phyloP scores from a whole-genome alignment of 2,329 filamentous ascomycete genomes.

The Corynespora cassiicola region DNA sequence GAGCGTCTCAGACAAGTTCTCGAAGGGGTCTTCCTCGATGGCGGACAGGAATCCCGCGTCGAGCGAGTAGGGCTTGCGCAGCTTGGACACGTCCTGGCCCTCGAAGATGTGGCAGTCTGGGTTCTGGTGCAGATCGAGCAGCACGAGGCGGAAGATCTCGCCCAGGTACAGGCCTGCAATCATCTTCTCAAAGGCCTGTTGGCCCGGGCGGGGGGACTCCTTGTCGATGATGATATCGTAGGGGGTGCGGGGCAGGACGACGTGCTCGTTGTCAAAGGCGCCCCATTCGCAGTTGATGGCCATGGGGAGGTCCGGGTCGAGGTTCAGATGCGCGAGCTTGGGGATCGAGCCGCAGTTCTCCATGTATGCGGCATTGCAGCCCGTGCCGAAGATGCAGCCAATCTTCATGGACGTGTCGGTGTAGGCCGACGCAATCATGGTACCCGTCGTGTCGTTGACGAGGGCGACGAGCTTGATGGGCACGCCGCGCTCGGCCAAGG shows the following conservation, averaged over 20 bases:
- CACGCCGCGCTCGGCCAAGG: constrained; percentile 76
- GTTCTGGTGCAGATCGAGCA: constrained; percentile 81
- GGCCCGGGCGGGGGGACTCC: constrained; percentile 88
- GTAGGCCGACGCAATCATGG: constrained; percentile 93
- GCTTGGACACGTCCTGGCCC: constrained; percentile 77
- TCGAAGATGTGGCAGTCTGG: constrained; percentile 73
- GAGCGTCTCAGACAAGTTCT: constrained; percentile 89
- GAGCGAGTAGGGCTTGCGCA: constrained; percentile 86
- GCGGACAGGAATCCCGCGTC: constrained; percentile 93
- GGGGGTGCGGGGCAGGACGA: constrained; percentile 82
- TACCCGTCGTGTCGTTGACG: constrained; percentile 98
- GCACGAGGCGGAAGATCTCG: constrained; percentile 88
- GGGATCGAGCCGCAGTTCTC: constrained; percentile 89
- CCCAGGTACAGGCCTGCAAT: constrained; percentile 93
- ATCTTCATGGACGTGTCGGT: constrained; percentile 94
- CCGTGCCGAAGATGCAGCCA: constrained; percentile 97
- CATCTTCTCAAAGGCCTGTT: constrained; percentile 98
- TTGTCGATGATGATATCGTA: constrained; percentile 91
- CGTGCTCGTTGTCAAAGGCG: constrained; percentile 93
- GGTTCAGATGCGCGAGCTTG: constrained; percentile 90
- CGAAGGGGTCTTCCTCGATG: constrained; percentile 94
- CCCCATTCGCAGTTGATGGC: constrained; percentile 99
- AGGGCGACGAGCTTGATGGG: constrained; percentile 92
- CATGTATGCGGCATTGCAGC: constrained; percentile 98
- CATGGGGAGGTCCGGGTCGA: constrained; percentile 84